Base-by-base conservation (phyloP, 225 moss, liverwort and hornwort genomes). In the Polytrichum commune region DNA sequence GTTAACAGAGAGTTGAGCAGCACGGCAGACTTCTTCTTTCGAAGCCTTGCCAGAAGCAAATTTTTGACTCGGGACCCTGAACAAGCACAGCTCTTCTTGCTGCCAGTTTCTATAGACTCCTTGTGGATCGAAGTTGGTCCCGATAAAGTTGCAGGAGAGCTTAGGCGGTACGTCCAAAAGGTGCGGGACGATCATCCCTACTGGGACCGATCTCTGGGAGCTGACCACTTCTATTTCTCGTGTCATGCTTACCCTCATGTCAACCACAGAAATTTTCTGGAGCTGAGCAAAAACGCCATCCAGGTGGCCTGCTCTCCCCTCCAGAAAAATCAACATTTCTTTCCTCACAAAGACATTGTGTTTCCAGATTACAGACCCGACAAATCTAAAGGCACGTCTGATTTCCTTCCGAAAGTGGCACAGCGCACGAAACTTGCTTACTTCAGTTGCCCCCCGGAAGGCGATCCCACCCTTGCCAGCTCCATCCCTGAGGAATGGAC, bases 281-380 rank as follows among this genome's bases (percentile, higher is more conserved):
- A 96, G 87, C 78, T 96, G 4, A 78, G 32, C 69, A 96, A 96
- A 68, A 96, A 96, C 55, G 73, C 82, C 25, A 90, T 96, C 29
- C 90, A 90, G 67, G 79, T 79, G 3, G 84, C 90, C 1, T 96
- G 95, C 64, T 80, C 88, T 60, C 95, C 95, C 26, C 80, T 92
- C 0, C 63, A 78, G 1, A 77, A 71, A 54, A 35, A 54, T 66
- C 95, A 93, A 33, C 33, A 64, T 7, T 96, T 96, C 73, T 91
- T 62, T 76, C 93, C 95, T 8, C 93, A 93, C 77, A 96, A 96
- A 55, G 95, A 96, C 72, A 54, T 90, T 38, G 85, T 93, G 16
- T 79, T 93, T 55, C 91, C 95, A 0, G 22, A 57, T 57, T 78
- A 76, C 70, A 85, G 70, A 33, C 64, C 81, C 56, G 27, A 68